These are phyloP conservation scores for Penicillium soppii DNA, from an alignment of 495 filamentous ascomycete genomes.

Conservation along the genomic window DNA sequence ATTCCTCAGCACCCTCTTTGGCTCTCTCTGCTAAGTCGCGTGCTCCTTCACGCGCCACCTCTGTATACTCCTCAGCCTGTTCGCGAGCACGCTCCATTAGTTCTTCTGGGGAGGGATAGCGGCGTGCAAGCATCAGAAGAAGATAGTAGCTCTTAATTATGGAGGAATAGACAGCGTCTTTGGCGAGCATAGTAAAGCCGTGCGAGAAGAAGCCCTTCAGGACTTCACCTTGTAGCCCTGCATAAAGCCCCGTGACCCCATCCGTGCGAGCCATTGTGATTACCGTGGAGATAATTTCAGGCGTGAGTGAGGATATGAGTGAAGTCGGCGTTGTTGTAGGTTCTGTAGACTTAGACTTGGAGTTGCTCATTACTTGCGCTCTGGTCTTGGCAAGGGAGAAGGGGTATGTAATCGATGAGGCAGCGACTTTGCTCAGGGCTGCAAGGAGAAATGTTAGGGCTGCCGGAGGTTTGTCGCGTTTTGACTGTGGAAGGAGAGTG, in stretches of 20 bases:
- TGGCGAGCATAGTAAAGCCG: slow-evolving; percentile 86
- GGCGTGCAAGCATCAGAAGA: slow-evolving; percentile 35
- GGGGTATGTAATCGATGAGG: slow-evolving; percentile 80
- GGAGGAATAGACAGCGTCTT: slow-evolving; percentile 74
- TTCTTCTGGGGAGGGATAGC: slow-evolving; percentile 46
- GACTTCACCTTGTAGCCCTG: slow-evolving; percentile 73
- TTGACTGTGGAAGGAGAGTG: slow-evolving; percentile 47
- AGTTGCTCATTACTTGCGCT: slow-evolving; percentile 53
- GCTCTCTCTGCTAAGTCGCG: slow-evolving; percentile 36
- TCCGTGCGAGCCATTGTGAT: slow-evolving; percentile 63
- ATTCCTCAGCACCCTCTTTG: slow-evolving; percentile 26
- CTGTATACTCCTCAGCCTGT: slow-evolving; percentile 44
- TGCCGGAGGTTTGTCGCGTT: slow-evolving; percentile 53
- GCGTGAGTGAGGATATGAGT: slow-evolving; percentile 21
- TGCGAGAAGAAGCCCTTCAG: slow-evolving; percentile 84
- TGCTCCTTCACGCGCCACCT: slow-evolving; percentile 43
- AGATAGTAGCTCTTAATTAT: slow-evolving; percentile 69
- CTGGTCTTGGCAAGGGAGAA: slow-evolving; percentile 80
- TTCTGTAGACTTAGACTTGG: not conserved
- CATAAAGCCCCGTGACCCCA: slow-evolving; percentile 70
- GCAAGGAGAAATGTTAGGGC: slow-evolving; percentile 69
- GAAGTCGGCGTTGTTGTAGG: slow-evolving; percentile 4
- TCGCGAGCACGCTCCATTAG: slow-evolving; percentile 42
- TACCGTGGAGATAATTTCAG: slow-evolving; percentile 63
- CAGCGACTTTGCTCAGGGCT: slow-evolving; percentile 76